These are phyloP conservation scores for Henckelia pumila DNA, from an alignment of 257 asterid species.

Conservation along the genomic window DNA sequence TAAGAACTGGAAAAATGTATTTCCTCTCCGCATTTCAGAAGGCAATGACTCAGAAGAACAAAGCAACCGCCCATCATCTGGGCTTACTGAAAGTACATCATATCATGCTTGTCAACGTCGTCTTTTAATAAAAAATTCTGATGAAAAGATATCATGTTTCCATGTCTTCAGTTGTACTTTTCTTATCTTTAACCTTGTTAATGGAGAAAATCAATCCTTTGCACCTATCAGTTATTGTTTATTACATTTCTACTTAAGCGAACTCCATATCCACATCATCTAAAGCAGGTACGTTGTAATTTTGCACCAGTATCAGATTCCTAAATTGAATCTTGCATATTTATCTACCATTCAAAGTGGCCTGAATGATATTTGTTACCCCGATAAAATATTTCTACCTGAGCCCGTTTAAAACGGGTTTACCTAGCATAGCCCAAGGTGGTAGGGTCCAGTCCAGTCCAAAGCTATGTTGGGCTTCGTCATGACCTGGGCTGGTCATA, in stretches of 20 bases:
- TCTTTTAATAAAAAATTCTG: conserved; percentile 11
- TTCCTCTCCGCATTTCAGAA: conserved; percentile 52
- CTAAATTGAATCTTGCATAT: not conserved
- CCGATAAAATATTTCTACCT: no score
- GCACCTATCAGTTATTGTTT: not conserved
- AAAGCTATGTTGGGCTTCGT: no score
- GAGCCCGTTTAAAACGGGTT: no score
- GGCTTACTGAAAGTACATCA: conserved; percentile 79
- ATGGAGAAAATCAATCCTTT: not conserved
- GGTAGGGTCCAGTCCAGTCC: no score
- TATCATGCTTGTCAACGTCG: conserved; percentile 3
- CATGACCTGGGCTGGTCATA: no score
- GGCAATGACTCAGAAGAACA: conserved; percentile 96
- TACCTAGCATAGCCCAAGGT: no score
- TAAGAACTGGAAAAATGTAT: conserved; percentile 9
- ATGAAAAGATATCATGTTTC: not conserved
- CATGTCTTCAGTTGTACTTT: not conserved
- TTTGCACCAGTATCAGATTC: no score
- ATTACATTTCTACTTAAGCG: no score
- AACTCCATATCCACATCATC: no score
- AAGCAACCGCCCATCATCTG: conserved; percentile 97
- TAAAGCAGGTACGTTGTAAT: no score
- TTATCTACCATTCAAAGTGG: not conserved
- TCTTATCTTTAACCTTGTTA: conserved; percentile 4
- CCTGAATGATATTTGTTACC: no score